Evolutionary conservation across 768 basidiomycete species (phyloP).

Genomic region (Mycena galericulata): DNA sequence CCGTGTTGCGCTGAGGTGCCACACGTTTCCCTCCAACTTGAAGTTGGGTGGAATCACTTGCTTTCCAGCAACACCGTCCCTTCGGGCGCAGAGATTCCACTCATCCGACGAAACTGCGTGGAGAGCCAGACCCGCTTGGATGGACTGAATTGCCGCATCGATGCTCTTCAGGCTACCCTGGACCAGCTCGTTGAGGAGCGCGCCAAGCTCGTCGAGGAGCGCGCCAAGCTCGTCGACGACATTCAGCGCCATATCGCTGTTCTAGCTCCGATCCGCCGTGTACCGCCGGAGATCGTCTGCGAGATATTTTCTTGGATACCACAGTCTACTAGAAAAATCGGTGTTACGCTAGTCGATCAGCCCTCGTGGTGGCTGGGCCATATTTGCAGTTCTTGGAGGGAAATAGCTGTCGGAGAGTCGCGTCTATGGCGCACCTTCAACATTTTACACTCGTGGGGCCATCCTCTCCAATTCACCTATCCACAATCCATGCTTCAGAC

Average conservation of each 20-base stretch:
- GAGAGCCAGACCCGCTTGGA: not conserved
- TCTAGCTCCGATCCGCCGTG: constrained; percentile 23
- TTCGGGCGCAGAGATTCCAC: not conserved
- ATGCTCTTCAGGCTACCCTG: not conserved
- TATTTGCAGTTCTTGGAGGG: constrained; percentile 7
- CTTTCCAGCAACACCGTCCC: not conserved
- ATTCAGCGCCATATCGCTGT: not conserved
- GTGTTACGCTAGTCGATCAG: not conserved
- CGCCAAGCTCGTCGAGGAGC: no score
- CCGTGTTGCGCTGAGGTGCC: no score
- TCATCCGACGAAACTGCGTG: not conserved
- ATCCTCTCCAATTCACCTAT: not conserved
- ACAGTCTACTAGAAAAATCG: not conserved
- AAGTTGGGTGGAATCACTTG: not conserved
- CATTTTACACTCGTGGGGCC: not conserved
- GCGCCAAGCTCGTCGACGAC: not conserved
- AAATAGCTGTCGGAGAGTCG: not conserved
- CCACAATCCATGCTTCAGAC: constrained; percentile 4
- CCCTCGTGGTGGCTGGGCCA: constrained; percentile 10
- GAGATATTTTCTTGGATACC: not conserved
- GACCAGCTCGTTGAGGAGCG: no score
- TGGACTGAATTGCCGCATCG: not conserved
- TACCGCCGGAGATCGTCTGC: not conserved
- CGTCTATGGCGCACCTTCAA: not conserved
- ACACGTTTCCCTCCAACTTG: no score